Conservation (phyloP, 2,329 filamentous ascomycete species). For the Helminthosporium solani region DNA sequence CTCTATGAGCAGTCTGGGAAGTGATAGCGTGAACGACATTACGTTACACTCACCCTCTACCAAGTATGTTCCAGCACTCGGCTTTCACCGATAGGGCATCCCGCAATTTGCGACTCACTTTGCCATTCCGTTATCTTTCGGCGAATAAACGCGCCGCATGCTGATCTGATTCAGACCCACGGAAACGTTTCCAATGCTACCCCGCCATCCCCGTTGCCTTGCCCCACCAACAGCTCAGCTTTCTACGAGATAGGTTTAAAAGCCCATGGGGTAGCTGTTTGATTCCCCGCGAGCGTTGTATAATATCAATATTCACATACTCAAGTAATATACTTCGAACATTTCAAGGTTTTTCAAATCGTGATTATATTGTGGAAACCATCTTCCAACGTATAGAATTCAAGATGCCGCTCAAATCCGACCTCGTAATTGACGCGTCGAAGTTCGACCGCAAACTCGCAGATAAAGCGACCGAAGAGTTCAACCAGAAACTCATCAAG, state of each 20-base stretch:
- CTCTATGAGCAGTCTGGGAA: not conserved
- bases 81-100: conserved; percentile 9
- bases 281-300: not conserved
- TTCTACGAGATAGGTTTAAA: not conserved
- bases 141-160: not conserved
- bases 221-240: conserved; percentile 5
- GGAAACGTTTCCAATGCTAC: conserved; percentile 1
- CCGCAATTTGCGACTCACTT: conserved; percentile 5
- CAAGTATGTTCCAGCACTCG: not conserved
- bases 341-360: not conserved
- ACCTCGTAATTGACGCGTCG: conserved; percentile 44
- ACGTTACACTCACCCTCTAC: not conserved
- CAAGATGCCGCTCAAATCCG: conserved; percentile 37
- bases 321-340: not conserved
- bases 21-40: not conserved
- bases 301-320: not conserved
- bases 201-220: conserved; percentile 2
- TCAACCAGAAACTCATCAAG: conserved; percentile 49
- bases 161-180: not conserved
- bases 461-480: conserved; percentile 44
- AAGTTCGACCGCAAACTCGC: conserved; percentile 48
- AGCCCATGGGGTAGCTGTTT: not conserved
- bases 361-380: not conserved
- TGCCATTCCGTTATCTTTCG: not conserved
- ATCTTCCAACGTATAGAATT: not conserved